These are phyloP conservation scores for Spiromastix sp. DNA, from an alignment of 2,329 filamentous ascomycete species.

Conservation along the genomic window DNA sequence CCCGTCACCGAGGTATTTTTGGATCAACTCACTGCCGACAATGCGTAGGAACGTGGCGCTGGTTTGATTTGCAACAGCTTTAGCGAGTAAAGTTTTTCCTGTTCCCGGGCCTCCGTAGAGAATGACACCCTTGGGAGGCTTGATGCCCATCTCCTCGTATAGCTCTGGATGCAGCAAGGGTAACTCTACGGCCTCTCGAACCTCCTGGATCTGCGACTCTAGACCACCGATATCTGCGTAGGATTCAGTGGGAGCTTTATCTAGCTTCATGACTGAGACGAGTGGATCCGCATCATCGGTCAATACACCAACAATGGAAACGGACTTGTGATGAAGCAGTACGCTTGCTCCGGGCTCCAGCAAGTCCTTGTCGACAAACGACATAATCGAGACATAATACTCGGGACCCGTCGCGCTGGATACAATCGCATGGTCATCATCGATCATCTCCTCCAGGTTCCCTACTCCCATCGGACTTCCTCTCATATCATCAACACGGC, in stretches of 20 bases:
- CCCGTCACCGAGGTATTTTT: slow-evolving; percentile 96
- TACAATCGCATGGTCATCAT: slow-evolving; percentile 97
- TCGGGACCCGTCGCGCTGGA: slow-evolving; percentile 95
- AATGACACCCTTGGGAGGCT: slow-evolving; percentile 98
- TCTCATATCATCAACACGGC: slow-evolving; percentile 94
- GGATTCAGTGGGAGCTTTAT: slow-evolving; percentile 95
- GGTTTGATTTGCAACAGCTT: slow-evolving; percentile 98
- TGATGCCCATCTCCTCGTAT: slow-evolving; percentile 99
- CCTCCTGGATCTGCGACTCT: slow-evolving; percentile 92
- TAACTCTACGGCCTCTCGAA: slow-evolving; percentile 91
- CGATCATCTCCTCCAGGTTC: slow-evolving; percentile 95
- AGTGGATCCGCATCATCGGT: slow-evolving; percentile 93
- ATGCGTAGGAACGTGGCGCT: slow-evolving; percentile 96
- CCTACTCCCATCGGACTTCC: slow-evolving; percentile 98
- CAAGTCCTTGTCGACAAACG: slow-evolving; percentile 97
- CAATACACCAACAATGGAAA: slow-evolving; percentile 92
- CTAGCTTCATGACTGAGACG: slow-evolving; percentile 97
- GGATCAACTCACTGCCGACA: slow-evolving; percentile 92
- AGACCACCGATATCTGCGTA: slow-evolving; percentile 98
- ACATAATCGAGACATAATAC: slow-evolving; percentile 99
- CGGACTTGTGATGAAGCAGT: slow-evolving; percentile 91
- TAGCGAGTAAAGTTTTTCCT: slow-evolving; percentile 89
- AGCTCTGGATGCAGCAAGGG: slow-evolving; percentile 90
- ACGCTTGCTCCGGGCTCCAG: slow-evolving; percentile 94
- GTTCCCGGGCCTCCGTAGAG: slow-evolving; percentile 95